Evolutionary conservation across 2,329 filamentous ascomycete genomes (phyloP).

Genomic region (Fusarium newnesense): DNA sequence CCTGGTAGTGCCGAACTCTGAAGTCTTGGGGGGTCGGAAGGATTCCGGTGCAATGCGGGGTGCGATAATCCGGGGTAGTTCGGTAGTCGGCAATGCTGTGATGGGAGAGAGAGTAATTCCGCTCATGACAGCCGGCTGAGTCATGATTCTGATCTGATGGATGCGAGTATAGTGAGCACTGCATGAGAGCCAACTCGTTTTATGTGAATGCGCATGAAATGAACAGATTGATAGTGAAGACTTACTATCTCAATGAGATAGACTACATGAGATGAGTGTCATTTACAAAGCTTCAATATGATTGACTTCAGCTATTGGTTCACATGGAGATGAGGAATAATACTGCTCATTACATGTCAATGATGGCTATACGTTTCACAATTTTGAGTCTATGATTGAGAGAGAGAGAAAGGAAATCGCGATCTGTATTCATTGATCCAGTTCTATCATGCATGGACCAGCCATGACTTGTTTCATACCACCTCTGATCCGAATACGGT

Average conservation of each 20-base stretch:
- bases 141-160: background rate
- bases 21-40: background rate
- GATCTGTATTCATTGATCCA: too few relatives aligned
- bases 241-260: background rate
- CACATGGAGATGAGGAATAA: background rate
- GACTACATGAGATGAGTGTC: background rate
- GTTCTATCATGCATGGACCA: background rate
- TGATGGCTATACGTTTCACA: rapidly evolving
- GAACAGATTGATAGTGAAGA: background rate
- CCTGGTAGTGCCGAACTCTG: slow-evolving; percentile 30
- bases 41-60: slow-evolving; percentile 30
- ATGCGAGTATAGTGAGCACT: background rate
- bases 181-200: background rate
- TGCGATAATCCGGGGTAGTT: background rate
- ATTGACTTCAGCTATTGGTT: background rate
- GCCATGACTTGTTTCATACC: background rate
- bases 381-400: background rate
- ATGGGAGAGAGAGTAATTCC: background rate
- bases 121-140: background rate
- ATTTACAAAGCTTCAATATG: background rate
- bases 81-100: background rate
- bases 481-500: background rate
- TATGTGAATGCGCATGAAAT: background rate
- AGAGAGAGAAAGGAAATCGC: too few relatives aligned
- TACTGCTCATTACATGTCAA: rapidly evolving